Base-by-base conservation (phyloP, 495 filamentous ascomycete species). In the Aeminium ludgeri region DNA sequence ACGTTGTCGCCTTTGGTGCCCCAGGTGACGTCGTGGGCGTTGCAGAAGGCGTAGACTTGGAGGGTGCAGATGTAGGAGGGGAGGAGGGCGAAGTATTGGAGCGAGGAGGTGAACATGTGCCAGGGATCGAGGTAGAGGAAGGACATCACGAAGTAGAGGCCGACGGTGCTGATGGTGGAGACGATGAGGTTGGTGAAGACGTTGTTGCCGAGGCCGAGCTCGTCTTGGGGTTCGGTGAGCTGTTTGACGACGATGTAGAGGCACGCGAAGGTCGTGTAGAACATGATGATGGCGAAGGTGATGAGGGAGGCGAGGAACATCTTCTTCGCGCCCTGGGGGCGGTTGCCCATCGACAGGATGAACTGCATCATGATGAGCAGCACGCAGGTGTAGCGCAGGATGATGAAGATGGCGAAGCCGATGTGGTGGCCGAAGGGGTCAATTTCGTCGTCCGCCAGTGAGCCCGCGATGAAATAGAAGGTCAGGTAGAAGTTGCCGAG, bases 1-100 rank as follows among this genome's bases (percentile, higher is more conserved):
- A 86, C 74, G 60, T 99, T 99, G 65, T 99, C 91, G 41, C 91
- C 91, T 59, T 99, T 99, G 18, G 91, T 99, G 34, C 89, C 89
- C 89, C 89, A 97, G 3, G 86, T 92, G 10, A 97, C 85, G 63
- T 97, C 89, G 69, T 97, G 89, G 30, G 89, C 92, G 68, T 99
- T 99, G 69, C 89, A 99, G 60, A 99, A 96, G 28, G 89, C 89
- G 66, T 99, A 99, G 30, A 96, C 85, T 59, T 96, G 91, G 20
- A 99, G 65, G 0, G 83, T 95, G 68, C 89, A 95, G 62, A 99
- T 91, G 64, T 96, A 99, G 34, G 66, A 73, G 0, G 89, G 89
- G 18, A 99, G 66, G 20, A 99, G 73, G 35, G 83, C 68, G 55
- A 96, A 93, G 66, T 99, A 99, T 59, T 94, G 86, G n/a, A 70